phyloP scores from a whole-genome alignment of 805 yeast species.

The Monosporozyma yasuniensis region DNA sequence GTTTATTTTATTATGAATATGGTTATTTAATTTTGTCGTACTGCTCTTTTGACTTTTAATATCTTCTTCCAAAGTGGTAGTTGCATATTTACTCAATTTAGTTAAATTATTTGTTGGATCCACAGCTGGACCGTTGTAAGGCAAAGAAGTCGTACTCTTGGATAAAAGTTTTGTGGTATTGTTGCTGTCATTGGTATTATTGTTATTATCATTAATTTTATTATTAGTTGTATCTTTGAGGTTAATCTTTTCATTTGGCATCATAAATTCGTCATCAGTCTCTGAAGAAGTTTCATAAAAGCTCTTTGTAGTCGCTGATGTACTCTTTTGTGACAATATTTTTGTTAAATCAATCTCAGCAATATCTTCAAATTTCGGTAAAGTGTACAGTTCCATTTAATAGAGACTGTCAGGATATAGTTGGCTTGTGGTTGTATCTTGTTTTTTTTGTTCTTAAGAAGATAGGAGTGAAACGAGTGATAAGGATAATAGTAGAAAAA shows the following conservation, averaged over 20 bases:
- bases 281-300: neutral
- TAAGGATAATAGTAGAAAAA: neutral
- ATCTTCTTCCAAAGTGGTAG: neutral
- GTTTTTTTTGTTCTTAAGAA: neutral
- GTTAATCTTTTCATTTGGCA: neutral
- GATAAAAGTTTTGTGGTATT: neutral
- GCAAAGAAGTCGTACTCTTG: neutral
- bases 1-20: neutral
- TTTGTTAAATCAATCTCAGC: neutral
- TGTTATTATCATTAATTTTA: neutral
- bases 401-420: neutral
- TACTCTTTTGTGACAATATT: neutral
- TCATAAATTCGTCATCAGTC: neutral
- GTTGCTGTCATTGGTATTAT: neutral
- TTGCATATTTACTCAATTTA: neutral
- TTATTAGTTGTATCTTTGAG: neutral
- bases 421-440: neutral
- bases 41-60: neutral
- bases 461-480: neutral
- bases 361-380: neutral
- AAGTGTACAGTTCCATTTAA: neutral
- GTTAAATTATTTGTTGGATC: neutral
- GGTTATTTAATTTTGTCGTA: neutral
- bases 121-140: no score
- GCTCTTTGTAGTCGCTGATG: neutral